Conservation (phyloP, 441 rosid genomes). For the Corymbia citriodora region DNA sequence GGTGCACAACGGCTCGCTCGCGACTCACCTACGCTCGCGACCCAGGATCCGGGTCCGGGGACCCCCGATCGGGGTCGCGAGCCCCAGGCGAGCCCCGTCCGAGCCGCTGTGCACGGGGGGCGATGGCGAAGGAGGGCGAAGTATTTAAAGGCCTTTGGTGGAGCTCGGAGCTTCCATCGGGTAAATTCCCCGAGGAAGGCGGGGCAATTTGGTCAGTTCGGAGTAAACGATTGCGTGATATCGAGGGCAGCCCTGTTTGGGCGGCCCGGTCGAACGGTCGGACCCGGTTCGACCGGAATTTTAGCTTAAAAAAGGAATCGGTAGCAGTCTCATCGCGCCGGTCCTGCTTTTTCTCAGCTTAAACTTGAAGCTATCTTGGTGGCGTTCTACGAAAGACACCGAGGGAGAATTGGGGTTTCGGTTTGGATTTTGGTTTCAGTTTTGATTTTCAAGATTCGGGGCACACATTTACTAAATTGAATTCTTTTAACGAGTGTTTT, state of each 20-base stretch:
- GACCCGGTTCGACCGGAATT: background rate
- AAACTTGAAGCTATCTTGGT: background rate
- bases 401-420: background rate
- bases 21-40: background rate
- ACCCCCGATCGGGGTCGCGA: background rate
- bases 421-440: no score
- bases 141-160: background rate
- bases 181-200: background rate
- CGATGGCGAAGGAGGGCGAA: background rate
- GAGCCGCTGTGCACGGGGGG: background rate
- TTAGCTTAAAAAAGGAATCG: background rate
- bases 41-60: no score
- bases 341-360: background rate
- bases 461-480: no score
- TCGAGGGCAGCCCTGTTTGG: background rate
- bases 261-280: background rate
- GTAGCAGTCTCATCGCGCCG: background rate
- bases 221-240: background rate
- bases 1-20: background rate
- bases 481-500: rapidly evolving
- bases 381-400: background rate
- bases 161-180: background rate
- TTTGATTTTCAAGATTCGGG: no score
- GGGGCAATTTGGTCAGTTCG: background rate
- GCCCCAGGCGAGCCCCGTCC: background rate